These are phyloP conservation scores for Echeveria elegans DNA, from an alignment of 164 flowering plant genomes.

Conservation along the genomic window DNA sequence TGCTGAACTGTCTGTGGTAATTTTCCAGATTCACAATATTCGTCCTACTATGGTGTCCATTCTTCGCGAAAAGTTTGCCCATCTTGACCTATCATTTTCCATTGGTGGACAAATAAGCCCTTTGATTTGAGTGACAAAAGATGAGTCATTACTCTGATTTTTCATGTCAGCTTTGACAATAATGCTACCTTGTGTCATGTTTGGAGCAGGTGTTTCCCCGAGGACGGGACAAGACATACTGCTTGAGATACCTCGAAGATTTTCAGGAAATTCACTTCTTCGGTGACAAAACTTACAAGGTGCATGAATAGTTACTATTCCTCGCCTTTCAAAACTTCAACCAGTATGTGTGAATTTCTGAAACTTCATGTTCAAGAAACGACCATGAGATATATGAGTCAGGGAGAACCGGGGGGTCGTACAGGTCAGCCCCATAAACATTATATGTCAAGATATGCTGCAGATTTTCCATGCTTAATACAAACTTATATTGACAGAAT, in stretches of 20 bases:
- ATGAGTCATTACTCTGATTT: background rate
- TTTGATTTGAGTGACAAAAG: conserved; percentile 65
- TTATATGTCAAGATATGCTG: background rate
- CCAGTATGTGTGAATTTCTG: background rate
- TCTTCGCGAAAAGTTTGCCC: conserved; percentile 83
- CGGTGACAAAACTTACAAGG: conserved; percentile 99
- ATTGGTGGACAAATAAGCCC: conserved; percentile 98
- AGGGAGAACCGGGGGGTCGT: too few relatives aligned
- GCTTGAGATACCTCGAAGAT: conserved; percentile 76
- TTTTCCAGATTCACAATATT: conserved; percentile 63
- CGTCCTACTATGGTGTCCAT: conserved; percentile 82
- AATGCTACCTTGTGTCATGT: conserved; percentile 1
- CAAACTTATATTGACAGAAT: background rate
- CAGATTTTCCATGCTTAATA: background rate
- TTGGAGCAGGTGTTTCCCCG: conserved; percentile 74
- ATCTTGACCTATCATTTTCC: conserved; percentile 85
- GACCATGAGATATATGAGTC: too few relatives aligned
- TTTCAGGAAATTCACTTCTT: conserved; percentile 92
- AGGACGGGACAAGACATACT: conserved; percentile 99
- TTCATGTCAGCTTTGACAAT: background rate
- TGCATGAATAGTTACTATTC: conserved; percentile 8
- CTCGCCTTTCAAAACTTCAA: too few relatives aligned
- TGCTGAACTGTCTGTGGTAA: background rate
- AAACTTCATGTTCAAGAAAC: too few relatives aligned
- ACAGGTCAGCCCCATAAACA: conserved; percentile 29